A percentile compares a stretch with the other conserved stretches of the same genome.
Evolutionary conservation across 1,284 basidiomycete species (phyloP).

Genomic region (Heterobasidion parviporum): DNA sequence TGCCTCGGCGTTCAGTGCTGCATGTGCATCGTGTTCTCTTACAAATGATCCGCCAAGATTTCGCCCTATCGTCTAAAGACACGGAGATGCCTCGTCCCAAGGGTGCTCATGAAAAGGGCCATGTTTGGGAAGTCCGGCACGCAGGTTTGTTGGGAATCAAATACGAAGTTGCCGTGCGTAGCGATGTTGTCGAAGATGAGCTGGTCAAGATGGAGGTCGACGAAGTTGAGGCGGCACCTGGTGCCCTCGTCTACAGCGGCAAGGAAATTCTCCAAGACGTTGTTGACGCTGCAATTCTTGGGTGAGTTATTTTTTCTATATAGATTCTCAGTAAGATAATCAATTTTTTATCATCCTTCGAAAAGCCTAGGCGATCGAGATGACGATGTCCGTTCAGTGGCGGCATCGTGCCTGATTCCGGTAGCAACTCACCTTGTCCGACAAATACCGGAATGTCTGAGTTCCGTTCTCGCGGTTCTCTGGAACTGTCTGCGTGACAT

Average conservation of each 20-base stretch:
- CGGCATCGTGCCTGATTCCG: slow-evolving; percentile 87
- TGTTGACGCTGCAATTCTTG: slow-evolving; percentile 81
- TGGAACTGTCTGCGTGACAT: slow-evolving; percentile 91
- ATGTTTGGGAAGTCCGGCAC: slow-evolving; percentile 97
- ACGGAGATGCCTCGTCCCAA: slow-evolving; percentile 24
- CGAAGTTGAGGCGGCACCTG: slow-evolving; percentile 12
- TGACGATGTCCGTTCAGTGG: slow-evolving; percentile 95
- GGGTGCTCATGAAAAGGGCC: slow-evolving; percentile 35
- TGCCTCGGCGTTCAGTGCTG: slow-evolving; percentile 69
- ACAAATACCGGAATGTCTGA: slow-evolving; percentile 67
- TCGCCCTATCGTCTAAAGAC: slow-evolving; percentile 28
- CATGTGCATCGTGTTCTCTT: slow-evolving; percentile 82
- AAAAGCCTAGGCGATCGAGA: slow-evolving; percentile 76
- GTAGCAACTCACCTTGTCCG: slow-evolving; percentile 77
- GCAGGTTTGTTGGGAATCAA: slow-evolving; percentile 95
- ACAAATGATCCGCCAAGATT: slow-evolving; percentile 91
- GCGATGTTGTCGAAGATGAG: slow-evolving; percentile 62
- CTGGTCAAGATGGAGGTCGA: background rate
- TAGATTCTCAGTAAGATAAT: background rate
- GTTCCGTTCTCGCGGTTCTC: slow-evolving; percentile 73
- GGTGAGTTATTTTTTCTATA: slow-evolving; percentile 39
- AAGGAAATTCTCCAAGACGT: slow-evolving; percentile 63
- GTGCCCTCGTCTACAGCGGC: slow-evolving; percentile 21
- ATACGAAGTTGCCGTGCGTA: slow-evolving; percentile 93
- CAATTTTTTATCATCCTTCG: background rate